Conservation (phyloP, 2,329 filamentous ascomycete species). For the Trichoderma hamatum region DNA sequence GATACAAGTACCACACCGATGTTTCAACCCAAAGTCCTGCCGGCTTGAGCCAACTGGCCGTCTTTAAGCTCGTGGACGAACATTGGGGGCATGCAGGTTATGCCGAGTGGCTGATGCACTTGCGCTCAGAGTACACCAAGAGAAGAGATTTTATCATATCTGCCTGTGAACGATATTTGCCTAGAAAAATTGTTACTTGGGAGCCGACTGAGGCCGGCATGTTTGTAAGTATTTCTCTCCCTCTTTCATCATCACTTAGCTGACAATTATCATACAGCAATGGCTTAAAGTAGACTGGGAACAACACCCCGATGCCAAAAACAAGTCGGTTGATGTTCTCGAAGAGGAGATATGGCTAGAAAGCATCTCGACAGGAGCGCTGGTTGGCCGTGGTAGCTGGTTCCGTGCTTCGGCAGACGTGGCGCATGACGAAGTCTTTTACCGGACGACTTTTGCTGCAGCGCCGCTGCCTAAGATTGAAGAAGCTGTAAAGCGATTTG, state of each 20-base stretch:
- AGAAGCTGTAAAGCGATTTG: constrained; percentile 12
- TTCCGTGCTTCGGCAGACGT: constrained; percentile 8
- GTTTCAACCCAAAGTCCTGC: constrained; percentile 17
- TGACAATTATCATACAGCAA: not conserved
- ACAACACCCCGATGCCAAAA: constrained; percentile 1
- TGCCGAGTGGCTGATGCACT: constrained; percentile 15
- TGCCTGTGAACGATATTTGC: constrained; percentile 8
- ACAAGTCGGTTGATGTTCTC: not conserved
- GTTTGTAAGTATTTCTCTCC: constrained; percentile 5
- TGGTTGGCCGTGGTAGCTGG: constrained; percentile 10
- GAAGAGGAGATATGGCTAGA: constrained; percentile 21
- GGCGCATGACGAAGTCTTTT: constrained; percentile 1
- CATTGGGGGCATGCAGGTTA: constrained; percentile 21
- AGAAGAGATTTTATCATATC: constrained; percentile 19
- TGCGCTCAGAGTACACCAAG: not conserved
- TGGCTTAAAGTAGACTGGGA: constrained; percentile 24
- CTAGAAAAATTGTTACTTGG: constrained; percentile 3
- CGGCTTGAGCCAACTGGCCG: constrained; percentile 8
- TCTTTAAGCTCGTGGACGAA: constrained; percentile 20
- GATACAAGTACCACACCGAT: constrained; percentile 14
- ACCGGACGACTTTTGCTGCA: constrained; percentile 18
- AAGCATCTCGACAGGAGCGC: constrained; percentile 9
- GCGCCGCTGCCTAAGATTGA: constrained; percentile 20
- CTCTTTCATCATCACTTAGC: not conserved
- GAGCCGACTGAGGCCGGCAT: constrained; percentile 20